Percentiles rank a stretch among this genome's conserved stretches.
Conservation (phyloP, 768 basidiomycete species). For the Baorangia bicolor region DNA sequence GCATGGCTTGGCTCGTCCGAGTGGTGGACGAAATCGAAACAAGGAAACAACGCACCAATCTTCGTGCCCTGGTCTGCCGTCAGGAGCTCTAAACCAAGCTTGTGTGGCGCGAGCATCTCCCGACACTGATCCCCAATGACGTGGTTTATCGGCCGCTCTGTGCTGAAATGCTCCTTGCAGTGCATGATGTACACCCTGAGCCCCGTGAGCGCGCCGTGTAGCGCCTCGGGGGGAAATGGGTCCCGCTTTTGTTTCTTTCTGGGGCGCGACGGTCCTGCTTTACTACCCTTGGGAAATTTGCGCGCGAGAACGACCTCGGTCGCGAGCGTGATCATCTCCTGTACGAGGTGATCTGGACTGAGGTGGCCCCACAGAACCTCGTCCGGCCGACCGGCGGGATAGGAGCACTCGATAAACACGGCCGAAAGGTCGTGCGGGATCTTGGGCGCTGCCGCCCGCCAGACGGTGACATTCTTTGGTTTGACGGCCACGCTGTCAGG, state of each 20-base stretch:
- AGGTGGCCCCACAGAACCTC: conserved; percentile 83
- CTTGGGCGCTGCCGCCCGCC: conserved; percentile 78
- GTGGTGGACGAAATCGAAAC: not conserved
- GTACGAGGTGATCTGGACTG: conserved; percentile 72
- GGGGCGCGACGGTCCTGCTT: conserved; percentile 4
- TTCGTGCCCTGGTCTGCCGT: conserved; percentile 79
- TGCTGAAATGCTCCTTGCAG: conserved; percentile 73
- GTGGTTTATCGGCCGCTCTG: conserved; percentile 53
- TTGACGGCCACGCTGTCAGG: conserved; percentile 69
- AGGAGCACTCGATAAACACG: conserved; percentile 97
- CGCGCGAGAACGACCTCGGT: conserved; percentile 57
- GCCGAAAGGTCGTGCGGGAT: conserved; percentile 65
- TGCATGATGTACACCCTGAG: conserved; percentile 79
- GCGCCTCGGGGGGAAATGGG: conserved; percentile 40
- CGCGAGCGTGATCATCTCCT: conserved; percentile 73
- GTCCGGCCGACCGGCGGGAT: conserved; percentile 67
- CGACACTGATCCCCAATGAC: conserved; percentile 75
- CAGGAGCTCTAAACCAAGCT: conserved; percentile 70
- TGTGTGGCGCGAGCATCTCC: conserved; percentile 54
- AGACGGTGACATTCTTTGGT: conserved; percentile 68
- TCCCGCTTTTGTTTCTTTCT: conserved; percentile 41
- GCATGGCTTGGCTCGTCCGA: not conserved
- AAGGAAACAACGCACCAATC: conserved; percentile 54
- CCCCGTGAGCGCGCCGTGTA: conserved; percentile 54
- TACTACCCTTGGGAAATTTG: conserved; percentile 28